Base-by-base conservation (phyloP, 2,329 filamentous ascomycete genomes). In the Macrophomina tecta region DNA sequence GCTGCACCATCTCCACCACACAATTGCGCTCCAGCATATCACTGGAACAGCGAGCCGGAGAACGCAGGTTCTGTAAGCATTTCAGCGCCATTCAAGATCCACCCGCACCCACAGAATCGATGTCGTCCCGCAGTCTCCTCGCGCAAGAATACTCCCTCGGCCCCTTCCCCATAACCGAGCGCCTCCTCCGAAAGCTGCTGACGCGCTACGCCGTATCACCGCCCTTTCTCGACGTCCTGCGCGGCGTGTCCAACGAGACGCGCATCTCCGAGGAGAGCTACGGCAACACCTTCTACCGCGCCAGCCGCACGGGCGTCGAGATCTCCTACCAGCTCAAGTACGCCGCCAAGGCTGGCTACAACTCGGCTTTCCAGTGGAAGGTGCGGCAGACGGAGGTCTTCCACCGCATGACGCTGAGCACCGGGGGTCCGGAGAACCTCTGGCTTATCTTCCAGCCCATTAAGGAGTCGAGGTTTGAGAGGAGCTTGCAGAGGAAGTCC, bases 291-390 rank as follows among this genome's bases (percentile, higher is more conserved):
- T 55, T 55, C n/a, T 53, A 51, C 46, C 46, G 46, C 3, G 18
- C 23, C n/a, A 49, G 18, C 46, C 6, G 46, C 6, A 23, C 28
- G 49, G 9, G 32, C 2, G 12, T 65, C 56, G 63, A 65, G 18
- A 56, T 65, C 28, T 34, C 38, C 1, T 65, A 65, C 23, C 63
- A 65, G 30, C 38, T 65, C 14, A 65, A 65, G 30, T 56, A 65
- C 28, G 63, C 38, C 4, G 63, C 56, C 11, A 7, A 18, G 5
- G 32, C 23, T 45, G 12, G 18, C 3, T 28, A 38, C 28, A 16
- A 49, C 23, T 51, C 52, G 23, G 23, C 36, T 34, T 55, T 42
- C 18, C 63, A 51, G 5, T 65, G 49, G 46, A 9, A 49, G 30
- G 11, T 56, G 4, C 63, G 63, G 14, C 23, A 38, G 9, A 65